Conservation (phyloP, 805 yeast species). For the Sugiyamaella floridensis region DNA sequence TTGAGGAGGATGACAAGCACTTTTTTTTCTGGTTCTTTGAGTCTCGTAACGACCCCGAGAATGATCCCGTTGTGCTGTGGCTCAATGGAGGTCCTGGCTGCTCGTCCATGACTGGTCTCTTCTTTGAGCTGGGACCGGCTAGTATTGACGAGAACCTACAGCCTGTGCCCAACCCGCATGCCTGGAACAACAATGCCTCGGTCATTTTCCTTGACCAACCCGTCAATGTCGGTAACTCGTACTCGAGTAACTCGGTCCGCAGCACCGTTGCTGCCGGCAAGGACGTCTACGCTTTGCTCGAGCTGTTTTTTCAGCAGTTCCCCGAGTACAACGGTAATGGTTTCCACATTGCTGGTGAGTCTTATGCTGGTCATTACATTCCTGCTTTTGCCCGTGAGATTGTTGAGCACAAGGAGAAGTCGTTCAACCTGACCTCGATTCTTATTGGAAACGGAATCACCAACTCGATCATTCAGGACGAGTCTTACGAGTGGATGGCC, state of each 20-base stretch:
- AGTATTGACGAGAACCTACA: constrained; percentile 51
- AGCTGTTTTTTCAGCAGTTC: constrained; percentile 72
- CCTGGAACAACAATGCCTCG: constrained; percentile 82
- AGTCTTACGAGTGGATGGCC: constrained; percentile 84
- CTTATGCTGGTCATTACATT: constrained; percentile 85
- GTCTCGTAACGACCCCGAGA: constrained; percentile 79
- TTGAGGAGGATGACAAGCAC: constrained; percentile 75
- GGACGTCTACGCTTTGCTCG: constrained; percentile 74
- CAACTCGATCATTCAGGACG: constrained; percentile 74
- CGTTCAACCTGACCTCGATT: constrained; percentile 64
- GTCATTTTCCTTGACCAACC: constrained; percentile 87
- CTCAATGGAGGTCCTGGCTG: constrained; percentile 95
- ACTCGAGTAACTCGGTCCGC: constrained; percentile 54
- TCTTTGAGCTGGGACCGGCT: constrained; percentile 83
- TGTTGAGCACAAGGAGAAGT: constrained; percentile 52
- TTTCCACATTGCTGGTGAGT: constrained; percentile 87
- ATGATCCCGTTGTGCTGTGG: constrained; percentile 82
- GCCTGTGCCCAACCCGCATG: constrained; percentile 63
- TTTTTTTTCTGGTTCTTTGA: constrained; percentile 82
- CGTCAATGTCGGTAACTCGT: constrained; percentile 75
- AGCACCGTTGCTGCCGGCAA: constrained; percentile 76
- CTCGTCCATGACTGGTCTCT: constrained; percentile 78
- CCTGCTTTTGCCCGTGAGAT: constrained; percentile 86
- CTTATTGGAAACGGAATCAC: constrained; percentile 89
- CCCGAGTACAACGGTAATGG: constrained; percentile 46